phyloP scores from a whole-genome alignment of 805 yeast genomes.

The Lipomyces kockii region DNA sequence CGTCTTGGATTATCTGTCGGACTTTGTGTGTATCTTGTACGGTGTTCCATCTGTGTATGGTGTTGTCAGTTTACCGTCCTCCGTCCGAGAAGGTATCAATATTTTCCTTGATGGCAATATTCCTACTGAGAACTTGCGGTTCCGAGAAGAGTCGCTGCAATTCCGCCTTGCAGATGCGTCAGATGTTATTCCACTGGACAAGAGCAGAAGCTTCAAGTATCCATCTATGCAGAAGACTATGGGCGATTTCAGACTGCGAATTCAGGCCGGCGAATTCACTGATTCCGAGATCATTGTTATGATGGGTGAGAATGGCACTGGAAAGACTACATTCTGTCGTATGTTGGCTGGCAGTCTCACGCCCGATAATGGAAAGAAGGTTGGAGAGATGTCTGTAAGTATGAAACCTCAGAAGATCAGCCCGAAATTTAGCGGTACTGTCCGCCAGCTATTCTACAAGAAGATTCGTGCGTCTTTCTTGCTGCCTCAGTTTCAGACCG shows the following conservation, averaged over 20 bases:
- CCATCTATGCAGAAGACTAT: slow-evolving; percentile 88
- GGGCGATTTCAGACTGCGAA: slow-evolving; percentile 89
- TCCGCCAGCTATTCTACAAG: slow-evolving; percentile 94
- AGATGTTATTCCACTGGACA: slow-evolving; percentile 75
- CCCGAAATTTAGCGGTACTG: slow-evolving; percentile 98
- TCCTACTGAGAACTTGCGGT: slow-evolving; percentile 94
- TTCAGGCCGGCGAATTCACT: slow-evolving; percentile 87
- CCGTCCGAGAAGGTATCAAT: slow-evolving; percentile 98
- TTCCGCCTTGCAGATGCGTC: slow-evolving; percentile 90
- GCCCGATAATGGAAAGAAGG: slow-evolving; percentile 79
- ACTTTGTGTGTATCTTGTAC: slow-evolving; percentile 92
- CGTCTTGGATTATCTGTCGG: slow-evolving; percentile 94
- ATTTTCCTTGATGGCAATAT: slow-evolving; percentile 98
- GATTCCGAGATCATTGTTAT: slow-evolving; percentile 96
- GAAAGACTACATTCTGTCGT: slow-evolving; percentile 97
- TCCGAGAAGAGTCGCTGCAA: slow-evolving; percentile 93
- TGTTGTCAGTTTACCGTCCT: slow-evolving; percentile 94
- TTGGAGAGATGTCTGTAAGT: slow-evolving; percentile 88
- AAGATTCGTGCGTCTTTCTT: slow-evolving; percentile 92
- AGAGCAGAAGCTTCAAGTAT: slow-evolving; percentile 74
- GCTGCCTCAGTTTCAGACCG: slow-evolving; percentile 97
- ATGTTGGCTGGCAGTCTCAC: slow-evolving; percentile 89
- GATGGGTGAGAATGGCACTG: slow-evolving; percentile 99
- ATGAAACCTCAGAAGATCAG: slow-evolving; percentile 99
- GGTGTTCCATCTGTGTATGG: slow-evolving; percentile 99